These are phyloP conservation scores for Neopestalotiopsis sp. DNA, from an alignment of 2,329 filamentous ascomycete species.

Conservation along the genomic window DNA sequence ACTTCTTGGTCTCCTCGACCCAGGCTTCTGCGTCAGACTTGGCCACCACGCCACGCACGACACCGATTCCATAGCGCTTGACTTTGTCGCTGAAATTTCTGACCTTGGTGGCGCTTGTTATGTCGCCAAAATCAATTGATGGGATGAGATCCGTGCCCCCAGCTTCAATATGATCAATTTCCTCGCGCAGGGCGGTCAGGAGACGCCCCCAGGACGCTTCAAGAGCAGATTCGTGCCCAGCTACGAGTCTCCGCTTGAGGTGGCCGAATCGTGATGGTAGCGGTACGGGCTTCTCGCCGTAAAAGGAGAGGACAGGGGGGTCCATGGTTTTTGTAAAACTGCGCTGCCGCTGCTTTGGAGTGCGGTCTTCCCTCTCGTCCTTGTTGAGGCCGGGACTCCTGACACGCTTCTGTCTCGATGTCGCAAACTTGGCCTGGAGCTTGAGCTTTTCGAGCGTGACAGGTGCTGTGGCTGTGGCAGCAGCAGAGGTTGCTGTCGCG, in stretches of 20 bases:
- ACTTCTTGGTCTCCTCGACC: slow-evolving; percentile 64
- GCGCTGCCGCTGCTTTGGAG: slow-evolving; percentile 35
- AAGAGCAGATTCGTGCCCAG: slow-evolving; percentile 58
- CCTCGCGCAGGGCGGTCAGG: slow-evolving; percentile 53
- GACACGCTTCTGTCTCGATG: slow-evolving; percentile 32
- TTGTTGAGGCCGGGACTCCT: slow-evolving; percentile 25
- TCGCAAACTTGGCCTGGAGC: slow-evolving; percentile 19
- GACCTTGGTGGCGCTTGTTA: slow-evolving; percentile 51
- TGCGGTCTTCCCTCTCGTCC: slow-evolving; percentile 36
- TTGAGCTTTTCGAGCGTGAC: slow-evolving; percentile 19
- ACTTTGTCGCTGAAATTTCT: slow-evolving; percentile 61
- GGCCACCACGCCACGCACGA: slow-evolving; percentile 69
- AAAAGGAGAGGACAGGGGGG: slow-evolving; percentile 59
- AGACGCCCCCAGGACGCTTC: slow-evolving; percentile 61
- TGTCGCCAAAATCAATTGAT: slow-evolving; percentile 57
- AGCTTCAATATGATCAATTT: slow-evolving; percentile 57
- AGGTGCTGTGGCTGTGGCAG: slow-evolving; percentile 15
- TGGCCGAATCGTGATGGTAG: slow-evolving; percentile 62
- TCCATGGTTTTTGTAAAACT: slow-evolving; percentile 46
- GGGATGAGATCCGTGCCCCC: slow-evolving; percentile 59
- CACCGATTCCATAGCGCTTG: slow-evolving; percentile 66
- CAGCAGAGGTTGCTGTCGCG: slow-evolving; percentile 24
- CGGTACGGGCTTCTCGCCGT: slow-evolving; percentile 61
- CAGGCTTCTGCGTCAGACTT: slow-evolving; percentile 58
- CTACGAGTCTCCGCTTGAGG: slow-evolving; percentile 59